Evolutionary conservation across 495 filamentous ascomycete genomes (phyloP), one percentile per base, ranked within the genome.

Genomic region (Daldinia loculata): DNA sequence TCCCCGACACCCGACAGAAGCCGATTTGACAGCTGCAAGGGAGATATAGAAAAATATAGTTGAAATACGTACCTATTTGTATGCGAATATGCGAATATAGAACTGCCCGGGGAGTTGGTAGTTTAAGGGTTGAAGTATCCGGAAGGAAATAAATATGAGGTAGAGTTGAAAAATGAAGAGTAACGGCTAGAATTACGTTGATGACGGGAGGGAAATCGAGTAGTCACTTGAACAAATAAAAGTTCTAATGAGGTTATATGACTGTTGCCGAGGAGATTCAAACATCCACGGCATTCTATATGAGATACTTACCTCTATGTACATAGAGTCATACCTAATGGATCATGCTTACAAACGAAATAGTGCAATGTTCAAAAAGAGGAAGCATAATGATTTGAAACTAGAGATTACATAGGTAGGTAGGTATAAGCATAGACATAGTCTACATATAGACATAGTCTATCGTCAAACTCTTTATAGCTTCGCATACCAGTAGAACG

Each of bases 211-310:
- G 34, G 12, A 14, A 36, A 14, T 36, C 34, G 12, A 36, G 34
- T 36, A 24, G 43, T 19, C 43, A 22, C 2, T 22, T 45, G 17
- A 41, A 41, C 14, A 41, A 41, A 41, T 41, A 41, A 41, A 41
- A 41, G 8, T 41, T 14, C 3, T 15, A 15, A 15, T 41, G 15
- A 45, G 6, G 0, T 9, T 48, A 19, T 17, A n/a, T 48, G 43
- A 48, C 43, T 48, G 43, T 48, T 48, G 17, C 43, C 43, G 43
- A 48, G 43, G 17, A 48, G 43, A 48, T 48, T 48, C 43, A 9
- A 48, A 48, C n/a, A 48, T 2, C 43, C 6, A 48, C 12, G 7
- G 14, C 34, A 14, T 36, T 36, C 32, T 34, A 39, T 39, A 39
- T n/a, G 38, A 17, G 6, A 5, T 41, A 41, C 15, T 41, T 17